Percentiles rank a stretch among this genome's conserved stretches.
Evolutionary conservation across 306 rosid species (phyloP).

Genomic region (Mucuna pruriens): DNA sequence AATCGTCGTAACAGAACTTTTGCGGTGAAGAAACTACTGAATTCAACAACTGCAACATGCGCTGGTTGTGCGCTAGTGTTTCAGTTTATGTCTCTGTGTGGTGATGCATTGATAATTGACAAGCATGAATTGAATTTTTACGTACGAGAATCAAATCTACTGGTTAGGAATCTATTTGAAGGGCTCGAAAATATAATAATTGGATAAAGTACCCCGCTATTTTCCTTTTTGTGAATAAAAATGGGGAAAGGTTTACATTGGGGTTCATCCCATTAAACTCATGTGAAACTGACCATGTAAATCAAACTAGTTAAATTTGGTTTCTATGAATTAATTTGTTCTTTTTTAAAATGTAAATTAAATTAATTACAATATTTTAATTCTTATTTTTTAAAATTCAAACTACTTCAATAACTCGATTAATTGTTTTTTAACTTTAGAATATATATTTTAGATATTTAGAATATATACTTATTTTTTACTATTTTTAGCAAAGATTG

Average conservation of each 20-base stretch:
- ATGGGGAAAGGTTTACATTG: not conserved
- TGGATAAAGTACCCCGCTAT: not conserved
- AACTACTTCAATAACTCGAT: too few species aligned
- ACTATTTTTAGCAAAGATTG: too few species aligned
- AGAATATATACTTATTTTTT: too few species aligned
- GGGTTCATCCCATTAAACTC: too few species aligned
- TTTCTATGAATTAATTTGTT: too few species aligned
- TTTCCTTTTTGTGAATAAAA: not conserved
- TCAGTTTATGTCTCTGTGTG: not conserved
- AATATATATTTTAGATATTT: too few species aligned
- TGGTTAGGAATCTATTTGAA: not conserved
- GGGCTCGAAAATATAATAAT: not conserved
- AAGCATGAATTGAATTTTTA: not conserved
- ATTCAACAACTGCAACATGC: not conserved
- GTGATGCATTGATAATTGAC: not conserved
- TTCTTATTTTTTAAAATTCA: too few species aligned
- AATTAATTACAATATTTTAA: too few species aligned
- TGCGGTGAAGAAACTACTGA: not conserved
- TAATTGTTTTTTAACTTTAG: too few species aligned
- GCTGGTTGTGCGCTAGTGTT: not conserved
- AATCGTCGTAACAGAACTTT: not conserved
- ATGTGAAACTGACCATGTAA: too few species aligned
- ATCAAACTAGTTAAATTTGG: too few species aligned
- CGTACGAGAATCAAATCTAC: not conserved
- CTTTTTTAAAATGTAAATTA: too few species aligned